Base-by-base conservation (phyloP, 805 yeast species). In the Nakazawaea laoshanensis region DNA sequence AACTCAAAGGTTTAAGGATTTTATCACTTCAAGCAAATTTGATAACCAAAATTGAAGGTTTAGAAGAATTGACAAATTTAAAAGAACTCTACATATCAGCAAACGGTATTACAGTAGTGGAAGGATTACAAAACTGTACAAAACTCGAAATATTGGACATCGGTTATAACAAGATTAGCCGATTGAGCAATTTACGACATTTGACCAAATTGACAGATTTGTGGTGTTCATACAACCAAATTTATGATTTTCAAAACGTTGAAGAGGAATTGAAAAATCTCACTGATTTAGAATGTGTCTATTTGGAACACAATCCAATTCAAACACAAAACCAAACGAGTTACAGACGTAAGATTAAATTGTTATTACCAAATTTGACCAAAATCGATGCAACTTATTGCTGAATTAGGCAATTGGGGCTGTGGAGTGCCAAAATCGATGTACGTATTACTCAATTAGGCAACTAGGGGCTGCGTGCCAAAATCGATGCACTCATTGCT, bases 261-360 rank as follows among this genome's bases (percentile, higher is more conserved):
- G 77, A 74, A 32, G 53, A 67, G 14, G 77, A 85, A 49, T 65
- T 92, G 39, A 74, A 76, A 10, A 59, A 61, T 24, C 59, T 85
- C 32, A 70, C 74, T 2, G 61, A 69, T 5, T 61, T 92, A 33
- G 94, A 86, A 32, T 86, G 95, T 0, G 95, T 92, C 4, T 92
- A 92, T 51, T 75, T 92, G 42, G 98, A 92, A 57, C 89, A 92
- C 7, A 89, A 89, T 50, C 97, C 97, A 3, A 53, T 92, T 13
- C 96, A 92, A 47, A 44, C 58, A 19, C 52, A 69, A 14, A 80
- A 81, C 44, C 74, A 75, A n/a, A 77, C 92, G 1, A 76, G 87
- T 32, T 92, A 92, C 53, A 68, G 96, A 48, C 74, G 92, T 48
- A 92, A 92, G 52, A 51, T 92, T 29, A 73, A 72, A 43, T 63